Evolutionary conservation across 345 rosid species (phyloP).

Genomic region (Hypericum androsaemum): DNA sequence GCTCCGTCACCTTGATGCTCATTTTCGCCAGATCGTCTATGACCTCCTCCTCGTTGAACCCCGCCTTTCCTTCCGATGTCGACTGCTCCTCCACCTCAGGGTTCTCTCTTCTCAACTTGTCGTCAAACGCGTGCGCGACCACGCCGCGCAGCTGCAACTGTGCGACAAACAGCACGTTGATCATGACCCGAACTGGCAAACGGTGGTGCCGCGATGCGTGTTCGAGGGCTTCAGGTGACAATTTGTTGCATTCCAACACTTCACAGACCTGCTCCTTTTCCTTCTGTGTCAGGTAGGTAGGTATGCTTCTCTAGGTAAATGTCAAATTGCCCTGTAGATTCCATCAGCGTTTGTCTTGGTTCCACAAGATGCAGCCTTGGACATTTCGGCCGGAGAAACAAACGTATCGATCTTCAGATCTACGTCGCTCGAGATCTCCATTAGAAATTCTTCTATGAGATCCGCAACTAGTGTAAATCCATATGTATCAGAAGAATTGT

Average conservation of each 20-base stretch:
- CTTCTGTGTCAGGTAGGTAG: constrained; percentile 40
- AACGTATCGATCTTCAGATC: constrained; percentile 46
- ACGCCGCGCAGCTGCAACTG: constrained; percentile 58
- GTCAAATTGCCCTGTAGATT: constrained; percentile 61
- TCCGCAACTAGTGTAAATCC: constrained; percentile 40
- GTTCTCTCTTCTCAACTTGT: constrained; percentile 13
- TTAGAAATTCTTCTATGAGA: constrained; percentile 56
- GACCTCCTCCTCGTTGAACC: constrained; percentile 27
- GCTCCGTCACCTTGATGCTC: constrained; percentile 54
- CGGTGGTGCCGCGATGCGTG: constrained; percentile 50
- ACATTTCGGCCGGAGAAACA: constrained; percentile 40
- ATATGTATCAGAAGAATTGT: constrained; percentile 15
- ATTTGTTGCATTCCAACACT: constrained; percentile 51
- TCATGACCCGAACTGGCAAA: constrained; percentile 54
- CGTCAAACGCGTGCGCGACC: constrained; percentile 19
- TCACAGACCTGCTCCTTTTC: constrained; percentile 61
- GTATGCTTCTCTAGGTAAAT: constrained; percentile 54
- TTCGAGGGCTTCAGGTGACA: constrained; percentile 56
- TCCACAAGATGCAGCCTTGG: constrained; percentile 37
- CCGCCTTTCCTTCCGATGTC: background rate
- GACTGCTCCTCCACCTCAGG: constrained; percentile 4
- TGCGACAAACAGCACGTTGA: constrained; percentile 37
- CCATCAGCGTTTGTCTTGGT: constrained; percentile 42
- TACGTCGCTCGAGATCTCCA: constrained; percentile 45
- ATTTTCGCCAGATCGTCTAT: constrained; percentile 41